Percentiles rank a stretch among this genome's conserved stretches.
phyloP scores from a whole-genome alignment of 2,329 filamentous ascomycete genomes.

The Hypomyces rosellus region DNA sequence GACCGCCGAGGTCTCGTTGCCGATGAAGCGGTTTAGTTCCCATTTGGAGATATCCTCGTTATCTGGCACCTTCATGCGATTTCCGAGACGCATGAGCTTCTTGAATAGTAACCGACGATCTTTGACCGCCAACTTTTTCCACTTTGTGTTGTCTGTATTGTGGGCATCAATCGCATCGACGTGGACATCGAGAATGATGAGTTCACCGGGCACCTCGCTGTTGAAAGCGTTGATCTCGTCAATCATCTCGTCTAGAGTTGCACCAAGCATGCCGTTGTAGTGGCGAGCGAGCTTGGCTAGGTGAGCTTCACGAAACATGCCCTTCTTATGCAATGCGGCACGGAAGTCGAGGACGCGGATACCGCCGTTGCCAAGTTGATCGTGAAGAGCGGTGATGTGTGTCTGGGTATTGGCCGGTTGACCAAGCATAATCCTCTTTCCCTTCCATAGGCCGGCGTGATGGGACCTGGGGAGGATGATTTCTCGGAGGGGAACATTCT shows the following conservation, averaged over 20 bases:
- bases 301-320: conserved; percentile 17
- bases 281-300: conserved; percentile 9
- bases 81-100: conserved; percentile 17
- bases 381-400: conserved; percentile 15
- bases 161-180: not conserved
- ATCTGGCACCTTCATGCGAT: conserved; percentile 17
- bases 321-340: conserved; percentile 7
- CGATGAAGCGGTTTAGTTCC: conserved; percentile 22
- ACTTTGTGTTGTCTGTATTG: not conserved
- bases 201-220: conserved; percentile 23
- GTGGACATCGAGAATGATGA: conserved; percentile 28
- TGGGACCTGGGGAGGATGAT: conserved; percentile 27
- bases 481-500: conserved; percentile 22
- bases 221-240: conserved; percentile 24
- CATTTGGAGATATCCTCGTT: conserved; percentile 19
- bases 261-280: conserved; percentile 22
- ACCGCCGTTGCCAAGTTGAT: conserved; percentile 23
- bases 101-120: conserved; percentile 15
- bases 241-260: conserved; percentile 22
- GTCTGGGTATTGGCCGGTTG: conserved; percentile 18
- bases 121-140: not conserved
- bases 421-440: conserved; percentile 7
- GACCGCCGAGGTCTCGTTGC: conserved; percentile 18
- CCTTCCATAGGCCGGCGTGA: conserved; percentile 23
- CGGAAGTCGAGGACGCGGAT: conserved; percentile 26